Base-by-base conservation (phyloP, 805 yeast species). In the Tetrapisispora pingtungensis region DNA sequence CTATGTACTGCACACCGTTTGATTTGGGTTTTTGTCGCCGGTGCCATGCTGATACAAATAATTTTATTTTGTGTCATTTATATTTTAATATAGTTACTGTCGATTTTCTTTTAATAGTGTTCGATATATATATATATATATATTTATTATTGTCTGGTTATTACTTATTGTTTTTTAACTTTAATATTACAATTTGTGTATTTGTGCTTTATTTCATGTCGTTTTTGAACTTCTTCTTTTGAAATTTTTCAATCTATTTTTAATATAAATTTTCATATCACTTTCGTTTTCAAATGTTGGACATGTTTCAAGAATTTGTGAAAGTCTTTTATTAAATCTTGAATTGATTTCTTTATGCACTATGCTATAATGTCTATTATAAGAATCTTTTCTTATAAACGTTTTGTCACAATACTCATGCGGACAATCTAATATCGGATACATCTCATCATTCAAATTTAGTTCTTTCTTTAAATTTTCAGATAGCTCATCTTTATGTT, bases 371-470 rank as follows among this genome's bases (percentile, higher is more conserved):
- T 78, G 84, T 49, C 83, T 66, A 36, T 65, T 68, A 45, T 71
- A 65, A 1, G 81, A 72, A 55, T 78, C 83, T 43, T 68, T 70
- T 41, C 83, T 61, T 48, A 70, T 70, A 52, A 78, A 77, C 7
- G 52, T 54, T 48, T 72, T 74, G 10, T 67, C 69, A 51, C 84
- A 78, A 41, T 55, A 54, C 3, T 56, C 52, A 37, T 59, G 52
- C 0, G 61, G 49, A 45, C 73, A 69, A 4, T 48, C 36, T 10
- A 57, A 46, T n/a, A 57, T 50, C n/a, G 64, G 62, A 33, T 55
- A 62, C 14, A 57, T 49, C 26, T 56, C 58, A 18, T 56, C 60
- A 37, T 53, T 56, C 33, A 61, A 42, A 33, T 62, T 64, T 33
- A 64, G 32, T n/a, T 49, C 45, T 26, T 52, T 48, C 26, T 56